These are phyloP conservation scores for Pueraria montana DNA, from an alignment of 306 rosid genomes.

Conservation along the genomic window DNA sequence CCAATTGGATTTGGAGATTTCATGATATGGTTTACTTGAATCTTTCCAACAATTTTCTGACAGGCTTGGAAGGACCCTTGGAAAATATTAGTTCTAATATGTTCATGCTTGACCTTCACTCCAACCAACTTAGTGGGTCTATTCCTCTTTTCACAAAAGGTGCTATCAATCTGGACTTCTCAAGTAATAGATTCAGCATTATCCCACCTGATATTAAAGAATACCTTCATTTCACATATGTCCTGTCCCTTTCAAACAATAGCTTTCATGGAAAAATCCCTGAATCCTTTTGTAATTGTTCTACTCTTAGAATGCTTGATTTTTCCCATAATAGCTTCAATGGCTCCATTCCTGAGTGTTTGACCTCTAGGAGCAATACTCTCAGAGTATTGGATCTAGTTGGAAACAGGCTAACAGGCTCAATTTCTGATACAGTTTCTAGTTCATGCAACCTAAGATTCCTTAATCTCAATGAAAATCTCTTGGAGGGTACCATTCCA, in stretches of 20 bases:
- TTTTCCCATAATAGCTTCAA: slow-evolving; percentile 44
- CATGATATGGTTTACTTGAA: neutral
- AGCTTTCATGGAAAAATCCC: slow-evolving; percentile 17
- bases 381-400: slow-evolving; percentile 25
- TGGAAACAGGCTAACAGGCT: slow-evolving; percentile 36
- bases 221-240: neutral
- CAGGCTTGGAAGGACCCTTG: slow-evolving; percentile 32
- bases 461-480: slow-evolving; percentile 50
- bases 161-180: slow-evolving; percentile 40
- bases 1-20: slow-evolving; percentile 65
- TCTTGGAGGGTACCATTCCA: slow-evolving; percentile 41
- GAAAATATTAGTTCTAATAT: neutral
- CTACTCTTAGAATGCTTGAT: slow-evolving; percentile 43
- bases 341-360: slow-evolving; percentile 44
- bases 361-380: neutral
- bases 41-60: slow-evolving; percentile 57
- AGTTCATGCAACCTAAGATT: neutral
- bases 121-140: slow-evolving; percentile 47
- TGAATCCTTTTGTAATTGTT: slow-evolving; percentile 34
- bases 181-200: slow-evolving; percentile 49
- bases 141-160: neutral
- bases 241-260: slow-evolving; percentile 45
- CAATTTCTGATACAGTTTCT: slow-evolving; percentile 34
- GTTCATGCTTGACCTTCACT: slow-evolving; percentile 38
- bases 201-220: slow-evolving; percentile 1